Base-by-base conservation (phyloP, 2,329 filamentous ascomycete genomes). In the Penicillium sp. region DNA sequence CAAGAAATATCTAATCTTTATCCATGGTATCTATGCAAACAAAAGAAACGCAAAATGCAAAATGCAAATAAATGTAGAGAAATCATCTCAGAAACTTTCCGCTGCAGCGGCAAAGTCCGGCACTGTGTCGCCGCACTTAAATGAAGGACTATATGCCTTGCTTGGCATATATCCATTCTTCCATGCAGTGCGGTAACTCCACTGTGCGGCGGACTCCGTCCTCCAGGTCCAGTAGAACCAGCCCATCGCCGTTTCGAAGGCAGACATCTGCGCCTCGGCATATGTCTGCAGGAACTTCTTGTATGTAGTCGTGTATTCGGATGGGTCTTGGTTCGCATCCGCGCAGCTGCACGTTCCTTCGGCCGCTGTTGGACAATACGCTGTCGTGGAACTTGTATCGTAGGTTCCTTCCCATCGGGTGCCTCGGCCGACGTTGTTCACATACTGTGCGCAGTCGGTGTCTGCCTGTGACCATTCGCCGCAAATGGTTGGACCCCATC, bases 221-320 rank as follows among this genome's bases (percentile, higher is more conserved):
- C 92, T 85, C 93, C 94, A 96, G 34, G 92, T 97, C 94, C 94
- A 99, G 77, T 99, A 99, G 78, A 96, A 97, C 94, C 94, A 99
- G 48, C 94, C 94, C 88, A 90, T 94, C 6, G 90, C 91, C 61
- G 88, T 87, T 75, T 97, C 93, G 70, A 97, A 99, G 58, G 87
- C 90, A 66, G 88, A 82, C 91, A 99, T 99, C 78, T 99, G 94
- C 53, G 92, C 94, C 76, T 96, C 88, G 6, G 94, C 94, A 76
- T 97, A 97, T 76, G 90, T 90, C 63, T 85, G 84, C 61, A 99
- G 79, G 76, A 93, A 97, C 65, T 86, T 78, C 77, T 94, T 96
- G 77, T 99, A 99, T 5, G 79, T 77, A 57, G 79, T 79, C 38
- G 83, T 86, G 79, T 92, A 97, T 4, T 76, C 70, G 19, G 79